phyloP scores from a whole-genome alignment of 2,329 filamentous ascomycete species.

The Hortaea werneckii region DNA sequence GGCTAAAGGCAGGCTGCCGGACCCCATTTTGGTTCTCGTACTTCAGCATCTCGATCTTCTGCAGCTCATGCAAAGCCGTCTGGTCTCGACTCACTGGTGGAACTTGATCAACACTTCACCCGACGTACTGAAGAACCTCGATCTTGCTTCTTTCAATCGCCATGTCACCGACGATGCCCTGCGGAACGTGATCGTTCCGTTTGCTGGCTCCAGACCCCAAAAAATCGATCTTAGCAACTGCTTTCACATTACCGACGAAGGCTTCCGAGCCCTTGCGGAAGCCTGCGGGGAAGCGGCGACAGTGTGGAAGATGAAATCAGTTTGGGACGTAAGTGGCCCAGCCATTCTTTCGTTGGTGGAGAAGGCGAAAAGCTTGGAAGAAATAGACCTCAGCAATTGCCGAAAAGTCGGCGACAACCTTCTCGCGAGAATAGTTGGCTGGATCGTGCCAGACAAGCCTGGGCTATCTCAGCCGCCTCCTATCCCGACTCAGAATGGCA shows the following conservation, averaged over 20 bases:
- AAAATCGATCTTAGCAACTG: conserved; percentile 86
- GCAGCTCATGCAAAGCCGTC: conserved; percentile 66
- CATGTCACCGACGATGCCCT: conserved; percentile 69
- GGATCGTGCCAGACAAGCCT: conserved; percentile 72
- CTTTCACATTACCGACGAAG: conserved; percentile 93
- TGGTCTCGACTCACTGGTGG: conserved; percentile 73
- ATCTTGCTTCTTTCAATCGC: conserved; percentile 73
- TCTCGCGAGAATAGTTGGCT: conserved; percentile 82
- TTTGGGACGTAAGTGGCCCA: conserved; percentile 94
- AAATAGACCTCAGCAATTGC: conserved; percentile 94
- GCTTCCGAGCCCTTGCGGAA: conserved; percentile 68
- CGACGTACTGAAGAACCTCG: conserved; percentile 61
- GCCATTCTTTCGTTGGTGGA: conserved; percentile 94
- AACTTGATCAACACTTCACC: conserved; percentile 64
- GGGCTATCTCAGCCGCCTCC: conserved; percentile 35
- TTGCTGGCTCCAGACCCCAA: conserved; percentile 66
- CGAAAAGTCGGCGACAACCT: conserved; percentile 94
- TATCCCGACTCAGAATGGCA: conserved; percentile 30
- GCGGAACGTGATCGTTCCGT: conserved; percentile 68
- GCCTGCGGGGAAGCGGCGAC: conserved; percentile 67
- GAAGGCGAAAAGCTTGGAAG: conserved; percentile 74
- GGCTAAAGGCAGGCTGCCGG: conserved; percentile 55
- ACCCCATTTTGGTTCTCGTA: conserved; percentile 59
- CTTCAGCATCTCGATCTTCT: conserved; percentile 69
- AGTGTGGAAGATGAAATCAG: conserved; percentile 88